phyloP scores from a whole-genome alignment of 2,329 filamentous ascomycete genomes.

The Aspergillus phoenicis region DNA sequence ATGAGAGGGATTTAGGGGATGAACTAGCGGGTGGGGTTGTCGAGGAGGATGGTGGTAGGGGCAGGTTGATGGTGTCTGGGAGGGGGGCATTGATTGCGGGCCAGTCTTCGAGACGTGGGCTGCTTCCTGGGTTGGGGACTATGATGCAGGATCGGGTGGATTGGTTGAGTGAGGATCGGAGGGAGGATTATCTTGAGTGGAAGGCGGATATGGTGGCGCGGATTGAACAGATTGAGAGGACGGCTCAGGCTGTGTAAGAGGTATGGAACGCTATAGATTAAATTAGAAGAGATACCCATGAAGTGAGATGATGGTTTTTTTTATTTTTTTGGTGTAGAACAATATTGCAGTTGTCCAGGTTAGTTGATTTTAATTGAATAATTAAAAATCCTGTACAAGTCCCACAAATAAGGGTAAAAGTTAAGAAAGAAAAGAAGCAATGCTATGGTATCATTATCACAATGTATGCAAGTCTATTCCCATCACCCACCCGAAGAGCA shows the following conservation, averaged over 20 bases:
- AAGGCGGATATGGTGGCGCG: constrained; percentile 45
- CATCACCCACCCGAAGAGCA: constrained; percentile 5
- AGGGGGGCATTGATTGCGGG: constrained; percentile 16
- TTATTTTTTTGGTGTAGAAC: background rate
- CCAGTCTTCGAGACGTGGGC: constrained; percentile 34
- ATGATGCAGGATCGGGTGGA: constrained; percentile 55
- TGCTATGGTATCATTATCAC: background rate
- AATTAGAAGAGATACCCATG: constrained; percentile 15
- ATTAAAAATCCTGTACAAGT: constrained; percentile 10
- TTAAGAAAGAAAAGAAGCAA: background rate
- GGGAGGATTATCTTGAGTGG: constrained; percentile 47
- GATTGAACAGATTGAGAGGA: constrained; percentile 38
- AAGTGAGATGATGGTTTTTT: background rate
- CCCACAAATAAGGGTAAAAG: background rate
- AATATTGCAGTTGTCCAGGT: background rate
- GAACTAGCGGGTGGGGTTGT: constrained; percentile 38
- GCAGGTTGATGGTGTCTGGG: constrained; percentile 22
- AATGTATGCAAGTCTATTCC: constrained; percentile 18
- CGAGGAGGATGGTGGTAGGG: constrained; percentile 37
- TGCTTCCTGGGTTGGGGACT: constrained; percentile 51
- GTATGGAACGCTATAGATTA: background rate
- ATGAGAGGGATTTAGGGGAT: constrained; percentile 37
- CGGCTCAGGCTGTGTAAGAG: background rate
- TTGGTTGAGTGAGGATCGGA: constrained; percentile 49
- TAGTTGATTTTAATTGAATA: background rate